Percentiles rank a stretch among this genome's conserved stretches.
Evolutionary conservation across 768 basidiomycete species (phyloP).

Genomic region (Suillus brevipes): DNA sequence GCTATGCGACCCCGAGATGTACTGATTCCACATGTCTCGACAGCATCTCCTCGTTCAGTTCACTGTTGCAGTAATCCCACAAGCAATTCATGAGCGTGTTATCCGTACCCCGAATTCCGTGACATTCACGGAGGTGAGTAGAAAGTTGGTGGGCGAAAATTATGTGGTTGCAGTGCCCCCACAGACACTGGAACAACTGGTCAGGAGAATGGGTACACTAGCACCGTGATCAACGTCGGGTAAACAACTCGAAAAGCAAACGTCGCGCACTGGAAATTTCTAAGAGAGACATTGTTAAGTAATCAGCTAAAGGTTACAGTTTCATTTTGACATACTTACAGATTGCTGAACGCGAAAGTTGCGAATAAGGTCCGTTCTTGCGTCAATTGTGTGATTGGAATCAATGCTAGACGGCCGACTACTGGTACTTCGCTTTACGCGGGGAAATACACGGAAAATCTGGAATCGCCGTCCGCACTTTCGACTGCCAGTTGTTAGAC

Average conservation of each 20-base stretch:
- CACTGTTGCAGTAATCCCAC: neutral
- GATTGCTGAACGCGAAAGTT: neutral
- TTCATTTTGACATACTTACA: neutral
- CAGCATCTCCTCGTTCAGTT: no score
- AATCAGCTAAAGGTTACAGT: neutral
- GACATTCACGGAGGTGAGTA: neutral
- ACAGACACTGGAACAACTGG: neutral
- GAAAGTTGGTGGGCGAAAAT: neutral
- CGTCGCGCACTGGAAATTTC: neutral
- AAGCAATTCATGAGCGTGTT: rapidly evolving
- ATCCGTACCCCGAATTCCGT: rapidly evolving
- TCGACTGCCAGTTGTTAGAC: slow-evolving; percentile 12
- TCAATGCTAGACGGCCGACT: neutral
- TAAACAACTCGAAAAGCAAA: neutral
- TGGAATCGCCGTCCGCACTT: slow-evolving; percentile 29
- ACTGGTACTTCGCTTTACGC: neutral
- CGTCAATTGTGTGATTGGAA: neutral
- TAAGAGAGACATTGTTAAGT: neutral
- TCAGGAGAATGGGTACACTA: no score
- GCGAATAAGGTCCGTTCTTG: neutral
- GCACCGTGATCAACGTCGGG: neutral
- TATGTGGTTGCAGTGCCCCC: neutral
- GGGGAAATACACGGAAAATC: slow-evolving; percentile 2
- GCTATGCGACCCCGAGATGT: no score
- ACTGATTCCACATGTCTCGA: no score